Base-by-base conservation (phyloP, 495 filamentous ascomycete genomes). In the Lophiotrema nucula region DNA sequence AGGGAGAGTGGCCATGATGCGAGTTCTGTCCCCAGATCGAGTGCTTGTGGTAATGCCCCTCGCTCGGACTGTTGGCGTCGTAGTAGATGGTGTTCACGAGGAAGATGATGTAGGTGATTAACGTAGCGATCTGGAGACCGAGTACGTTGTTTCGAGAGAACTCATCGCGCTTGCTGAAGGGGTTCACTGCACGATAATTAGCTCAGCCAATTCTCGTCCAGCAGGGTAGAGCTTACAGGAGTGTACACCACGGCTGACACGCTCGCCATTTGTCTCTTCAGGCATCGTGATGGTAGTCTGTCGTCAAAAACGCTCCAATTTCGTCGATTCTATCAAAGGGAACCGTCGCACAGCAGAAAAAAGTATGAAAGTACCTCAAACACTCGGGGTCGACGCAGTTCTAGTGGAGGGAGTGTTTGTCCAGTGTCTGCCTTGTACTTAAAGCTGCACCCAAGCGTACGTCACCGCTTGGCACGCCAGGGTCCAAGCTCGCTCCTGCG, bases 11-110 rank as follows among this genome's bases (percentile, higher is more conserved):
- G 31, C 8, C 8, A 58, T 83, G 80, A 38, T 69, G 71, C 54
- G 76, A 70, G 64, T 87, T 89, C 66, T 89, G 83, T 33, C 80
- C 79, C 87, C 86, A 90, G 60, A 90, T 86, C 42, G 72, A 77
- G 21, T 69, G 66, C 16, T 58, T 49, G 19, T 46, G 41, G 62
- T 81, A 73, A 58, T 77, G 72, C 41, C 79, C 81, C 66, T 88
- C 85, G 27, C 78, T 66, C 0, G 88, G 88, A 18, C 73, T 72
- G 51, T 83, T 65, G 69, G 85, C 62, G 33, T 81, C 81, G 66
- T 92, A 92, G 73, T 87, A 87, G 62, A 92, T 71, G 49, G 83
- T 78, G 27, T 82, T 75, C 48, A 88, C 66, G 44, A 92, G 72
- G 13, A 86, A 77, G 50, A 95, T 72, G 28, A 87, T 69, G 86